Evolutionary conservation across 352 stramenopile genomes (phyloP).

Genomic region (Globisporangium radiosum): DNA sequence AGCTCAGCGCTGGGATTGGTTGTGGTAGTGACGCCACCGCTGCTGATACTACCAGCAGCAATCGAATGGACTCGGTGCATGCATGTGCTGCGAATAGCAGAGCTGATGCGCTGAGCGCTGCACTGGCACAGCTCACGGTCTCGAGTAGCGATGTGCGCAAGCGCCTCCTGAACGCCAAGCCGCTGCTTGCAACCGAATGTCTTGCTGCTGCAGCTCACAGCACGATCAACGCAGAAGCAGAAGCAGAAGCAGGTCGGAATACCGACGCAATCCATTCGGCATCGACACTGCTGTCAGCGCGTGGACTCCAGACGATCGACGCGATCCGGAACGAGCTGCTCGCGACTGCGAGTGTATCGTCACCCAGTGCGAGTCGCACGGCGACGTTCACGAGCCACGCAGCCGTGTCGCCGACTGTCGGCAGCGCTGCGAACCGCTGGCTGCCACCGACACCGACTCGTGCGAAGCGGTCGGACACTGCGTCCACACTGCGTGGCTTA

Average conservation of each 20-base stretch:
- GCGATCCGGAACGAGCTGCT: constrained; percentile 39
- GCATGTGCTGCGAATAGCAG: neutral
- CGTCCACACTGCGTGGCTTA: constrained; percentile 21
- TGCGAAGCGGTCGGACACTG: constrained; percentile 9
- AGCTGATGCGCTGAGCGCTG: neutral
- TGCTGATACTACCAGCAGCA: neutral
- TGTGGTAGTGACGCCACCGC: constrained; percentile 1
- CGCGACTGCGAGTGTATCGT: constrained; percentile 2
- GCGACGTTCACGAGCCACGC: constrained; percentile 8
- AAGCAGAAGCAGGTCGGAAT: no score
- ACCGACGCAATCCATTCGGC: neutral
- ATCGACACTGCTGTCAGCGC: constrained; percentile 22
- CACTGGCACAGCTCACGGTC: neutral
- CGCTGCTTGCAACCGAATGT: constrained; percentile 1
- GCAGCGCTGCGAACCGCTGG: neutral
- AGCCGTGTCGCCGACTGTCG: neutral
- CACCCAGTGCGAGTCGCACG: constrained; percentile 3
- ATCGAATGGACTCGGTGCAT: constrained; percentile 5
- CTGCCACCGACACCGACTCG: no score
- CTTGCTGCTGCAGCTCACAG: neutral
- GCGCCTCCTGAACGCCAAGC: constrained; percentile 28
- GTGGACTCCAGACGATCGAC: constrained; percentile 35
- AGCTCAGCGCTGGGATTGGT: constrained; percentile 11
- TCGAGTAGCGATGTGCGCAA: constrained; percentile 21
- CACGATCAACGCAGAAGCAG: neutral